Conservation (phyloP, 345 rosid genomes). For the Eucalyptus globulus region DNA sequence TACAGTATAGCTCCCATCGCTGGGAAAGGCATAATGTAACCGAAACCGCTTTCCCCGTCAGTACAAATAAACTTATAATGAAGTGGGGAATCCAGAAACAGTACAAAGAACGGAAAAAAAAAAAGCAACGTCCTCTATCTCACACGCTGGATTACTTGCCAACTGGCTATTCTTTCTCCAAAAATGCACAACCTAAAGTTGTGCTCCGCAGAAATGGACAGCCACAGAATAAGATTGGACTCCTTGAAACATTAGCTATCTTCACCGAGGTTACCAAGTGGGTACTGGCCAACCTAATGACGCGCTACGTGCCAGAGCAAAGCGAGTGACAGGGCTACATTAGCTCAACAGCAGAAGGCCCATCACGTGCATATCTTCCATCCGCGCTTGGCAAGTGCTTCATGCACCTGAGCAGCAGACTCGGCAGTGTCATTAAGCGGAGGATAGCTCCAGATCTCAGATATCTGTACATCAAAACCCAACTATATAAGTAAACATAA, state of each 20-base stretch:
- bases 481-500: background rate
- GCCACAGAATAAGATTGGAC: background rate
- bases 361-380: conserved; percentile 25
- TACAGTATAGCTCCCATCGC: background rate
- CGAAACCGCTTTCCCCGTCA: background rate
- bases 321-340: background rate
- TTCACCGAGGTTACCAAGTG: background rate
- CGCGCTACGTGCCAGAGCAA: background rate
- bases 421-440: conserved; percentile 71
- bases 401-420: conserved; percentile 57
- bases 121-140: background rate
- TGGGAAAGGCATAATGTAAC: background rate
- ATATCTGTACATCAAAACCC: conserved; percentile 28
- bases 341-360: background rate
- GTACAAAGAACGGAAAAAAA: background rate
- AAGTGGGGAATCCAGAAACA: background rate
- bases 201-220: background rate
- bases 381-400: conserved; percentile 59
- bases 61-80: background rate
- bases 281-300: background rate
- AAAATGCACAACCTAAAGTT: background rate
- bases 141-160: background rate
- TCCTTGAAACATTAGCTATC: background rate
- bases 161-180: background rate
- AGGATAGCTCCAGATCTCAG: conserved; percentile 74